Conservation (phyloP, 176 grass and related monocot species). For the Cenchrus fungigraminus region DNA sequence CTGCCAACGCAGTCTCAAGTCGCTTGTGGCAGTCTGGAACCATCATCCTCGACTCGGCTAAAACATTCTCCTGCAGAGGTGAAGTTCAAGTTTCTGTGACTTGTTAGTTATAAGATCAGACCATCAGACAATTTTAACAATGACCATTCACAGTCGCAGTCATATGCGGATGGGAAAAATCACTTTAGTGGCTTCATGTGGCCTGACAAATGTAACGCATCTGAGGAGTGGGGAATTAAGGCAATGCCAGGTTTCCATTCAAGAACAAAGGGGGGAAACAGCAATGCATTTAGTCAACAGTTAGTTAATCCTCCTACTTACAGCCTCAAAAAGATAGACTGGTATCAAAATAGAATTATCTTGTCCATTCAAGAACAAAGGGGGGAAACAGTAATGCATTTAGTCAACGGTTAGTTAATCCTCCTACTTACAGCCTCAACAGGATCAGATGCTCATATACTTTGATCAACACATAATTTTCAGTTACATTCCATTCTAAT, state of each 20-base stretch:
- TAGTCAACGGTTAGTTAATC: not conserved
- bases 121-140: constrained; percentile 2
- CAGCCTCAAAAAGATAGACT: not conserved
- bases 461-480: not conserved
- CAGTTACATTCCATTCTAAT: not conserved
- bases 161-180: not conserved
- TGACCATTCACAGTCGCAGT: not conserved
- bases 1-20: constrained; percentile 77
- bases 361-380: not conserved
- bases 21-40: constrained; percentile 93
- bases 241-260: not conserved
- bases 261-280: too few species aligned
- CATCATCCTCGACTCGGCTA: constrained; percentile 99
- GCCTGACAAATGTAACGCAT: not conserved
- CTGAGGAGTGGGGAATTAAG: not conserved
- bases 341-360: not conserved
- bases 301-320: too few species aligned
- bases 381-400: not conserved
- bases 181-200: not conserved
- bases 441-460: not conserved
- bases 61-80: constrained; percentile 73
- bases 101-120: not conserved
- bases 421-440: not conserved
- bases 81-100: not conserved
- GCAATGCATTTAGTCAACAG: too few species aligned